Conservation (phyloP, 1,284 basidiomycete species). For the Leccinum griseonigrum region DNA sequence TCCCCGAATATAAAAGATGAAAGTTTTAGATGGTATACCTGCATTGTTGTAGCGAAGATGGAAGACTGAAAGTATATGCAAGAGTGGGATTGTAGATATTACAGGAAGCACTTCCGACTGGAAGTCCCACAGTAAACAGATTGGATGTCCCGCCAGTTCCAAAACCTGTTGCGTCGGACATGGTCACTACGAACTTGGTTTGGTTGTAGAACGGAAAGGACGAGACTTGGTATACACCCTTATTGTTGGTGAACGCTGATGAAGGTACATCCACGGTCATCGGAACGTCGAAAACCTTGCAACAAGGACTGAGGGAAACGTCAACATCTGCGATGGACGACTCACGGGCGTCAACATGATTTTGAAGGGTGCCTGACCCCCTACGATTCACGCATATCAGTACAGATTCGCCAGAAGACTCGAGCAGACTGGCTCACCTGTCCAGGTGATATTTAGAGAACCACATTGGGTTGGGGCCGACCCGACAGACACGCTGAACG, state of each 20-base stretch:
- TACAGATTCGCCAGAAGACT: background rate
- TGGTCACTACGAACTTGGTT: slow-evolving; percentile 51
- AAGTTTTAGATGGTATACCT: slow-evolving; percentile 38
- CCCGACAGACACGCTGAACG: slow-evolving; percentile 54
- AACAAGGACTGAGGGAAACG: slow-evolving; percentile 9
- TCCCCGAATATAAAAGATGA: background rate
- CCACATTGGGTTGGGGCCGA: slow-evolving; percentile 56
- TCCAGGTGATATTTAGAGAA: slow-evolving; percentile 57
- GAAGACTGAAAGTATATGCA: slow-evolving; percentile 50
- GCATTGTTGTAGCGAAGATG: slow-evolving; percentile 62
- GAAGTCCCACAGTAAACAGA: slow-evolving; percentile 48
- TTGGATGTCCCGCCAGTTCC: slow-evolving; percentile 59
- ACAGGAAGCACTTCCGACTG: slow-evolving; percentile 47
- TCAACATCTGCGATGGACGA: slow-evolving; percentile 6
- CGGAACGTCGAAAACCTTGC: slow-evolving; percentile 35
- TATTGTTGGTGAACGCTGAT: slow-evolving; percentile 49
- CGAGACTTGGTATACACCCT: slow-evolving; percentile 50
- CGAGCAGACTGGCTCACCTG: slow-evolving; percentile 42
- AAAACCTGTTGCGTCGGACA: slow-evolving; percentile 73
- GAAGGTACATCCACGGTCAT: slow-evolving; percentile 57
- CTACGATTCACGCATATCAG: slow-evolving; percentile 35
- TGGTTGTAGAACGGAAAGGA: slow-evolving; percentile 43
- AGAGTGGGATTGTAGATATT: slow-evolving; percentile 43
- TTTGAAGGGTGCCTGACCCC: slow-evolving; percentile 61
- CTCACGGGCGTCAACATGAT: slow-evolving; percentile 60